phyloP scores from a whole-genome alignment of 495 filamentous ascomycete species.

The Physcia stellaris region DNA sequence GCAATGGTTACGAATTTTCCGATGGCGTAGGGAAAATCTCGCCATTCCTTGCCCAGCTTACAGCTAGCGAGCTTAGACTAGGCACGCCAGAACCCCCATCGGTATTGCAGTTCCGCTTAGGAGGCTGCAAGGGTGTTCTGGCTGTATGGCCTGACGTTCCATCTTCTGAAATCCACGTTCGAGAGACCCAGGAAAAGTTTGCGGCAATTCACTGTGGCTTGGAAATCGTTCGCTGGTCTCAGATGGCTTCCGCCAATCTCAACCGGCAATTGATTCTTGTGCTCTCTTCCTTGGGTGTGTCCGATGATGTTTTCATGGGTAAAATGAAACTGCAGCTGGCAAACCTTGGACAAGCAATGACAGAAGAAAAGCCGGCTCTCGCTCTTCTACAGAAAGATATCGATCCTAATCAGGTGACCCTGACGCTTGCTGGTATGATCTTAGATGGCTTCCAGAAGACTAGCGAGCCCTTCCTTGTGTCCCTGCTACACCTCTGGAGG shows the following conservation, averaged over 20 bases:
- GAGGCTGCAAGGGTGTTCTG: slow-evolving; percentile 83
- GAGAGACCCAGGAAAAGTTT: slow-evolving; percentile 82
- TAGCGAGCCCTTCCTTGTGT: slow-evolving; percentile 71
- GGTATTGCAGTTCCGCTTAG: slow-evolving; percentile 81
- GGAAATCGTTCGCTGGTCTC: slow-evolving; percentile 73
- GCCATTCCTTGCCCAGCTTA: slow-evolving; percentile 52
- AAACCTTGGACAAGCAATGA: slow-evolving; percentile 54
- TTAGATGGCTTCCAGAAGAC: slow-evolving; percentile 60
- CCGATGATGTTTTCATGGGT: slow-evolving; percentile 47
- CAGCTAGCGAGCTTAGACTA: slow-evolving; percentile 49
- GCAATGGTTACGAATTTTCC: slow-evolving; percentile 58
- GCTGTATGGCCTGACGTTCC: slow-evolving; percentile 49
- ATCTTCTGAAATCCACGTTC: slow-evolving; percentile 53
- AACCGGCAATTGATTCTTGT: slow-evolving; percentile 86
- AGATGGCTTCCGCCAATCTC: slow-evolving; percentile 58
- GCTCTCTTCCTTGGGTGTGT: slow-evolving; percentile 62
- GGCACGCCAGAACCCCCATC: slow-evolving; percentile 45
- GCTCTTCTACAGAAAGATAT: slow-evolving; percentile 55
- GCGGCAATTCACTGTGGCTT: slow-evolving; percentile 51
- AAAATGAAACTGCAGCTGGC: slow-evolving; percentile 53
- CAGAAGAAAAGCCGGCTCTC: slow-evolving; percentile 44
- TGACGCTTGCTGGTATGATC: slow-evolving; percentile 61
- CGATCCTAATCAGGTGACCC: slow-evolving; percentile 75
- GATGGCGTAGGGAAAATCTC: slow-evolving; percentile 96
- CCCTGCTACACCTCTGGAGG: slow-evolving; percentile 61